phyloP scores from a whole-genome alignment of 169 alveolate species.

The Fabrea salina region DNA sequence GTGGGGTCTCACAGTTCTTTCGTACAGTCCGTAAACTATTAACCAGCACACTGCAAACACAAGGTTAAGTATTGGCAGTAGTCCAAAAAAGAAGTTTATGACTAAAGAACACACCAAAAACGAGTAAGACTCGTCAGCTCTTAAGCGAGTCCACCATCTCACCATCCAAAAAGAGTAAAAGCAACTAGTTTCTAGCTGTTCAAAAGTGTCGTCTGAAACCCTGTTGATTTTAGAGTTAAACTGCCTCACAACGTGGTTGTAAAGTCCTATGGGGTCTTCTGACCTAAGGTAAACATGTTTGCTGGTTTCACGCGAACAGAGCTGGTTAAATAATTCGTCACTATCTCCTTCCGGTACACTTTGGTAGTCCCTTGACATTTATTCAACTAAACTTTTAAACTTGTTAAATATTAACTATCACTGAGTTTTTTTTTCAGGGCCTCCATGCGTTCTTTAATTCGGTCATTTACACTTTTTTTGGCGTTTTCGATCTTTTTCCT shows the following conservation, averaged over 20 bases:
- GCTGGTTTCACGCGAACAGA: neutral
- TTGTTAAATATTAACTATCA: neutral
- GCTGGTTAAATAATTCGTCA: no score
- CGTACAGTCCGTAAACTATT: neutral
- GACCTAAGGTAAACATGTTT: neutral
- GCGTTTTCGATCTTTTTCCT: neutral
- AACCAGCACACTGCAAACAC: neutral
- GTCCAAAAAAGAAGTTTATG: neutral
- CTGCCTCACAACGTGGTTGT: conserved; percentile 12
- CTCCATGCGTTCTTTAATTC: conserved; percentile 4
- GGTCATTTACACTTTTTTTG: neutral
- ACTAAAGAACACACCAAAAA: neutral
- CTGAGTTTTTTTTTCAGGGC: neutral
- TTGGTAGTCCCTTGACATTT: neutral
- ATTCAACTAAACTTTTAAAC: neutral
- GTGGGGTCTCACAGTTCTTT: neutral
- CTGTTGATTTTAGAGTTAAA: conserved; percentile 8
- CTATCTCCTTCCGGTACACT: neutral
- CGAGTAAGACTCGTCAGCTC: neutral
- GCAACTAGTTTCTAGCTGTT: neutral
- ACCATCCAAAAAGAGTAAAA: conserved; percentile 9
- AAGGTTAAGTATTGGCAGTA: conserved; percentile 8
- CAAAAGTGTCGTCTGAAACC: neutral
- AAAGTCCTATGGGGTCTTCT: conserved; percentile 21
- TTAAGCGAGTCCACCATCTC: conserved; percentile 11